Base-by-base conservation (phyloP, 352 stramenopile species). In the Phytophthora rubi region DNA sequence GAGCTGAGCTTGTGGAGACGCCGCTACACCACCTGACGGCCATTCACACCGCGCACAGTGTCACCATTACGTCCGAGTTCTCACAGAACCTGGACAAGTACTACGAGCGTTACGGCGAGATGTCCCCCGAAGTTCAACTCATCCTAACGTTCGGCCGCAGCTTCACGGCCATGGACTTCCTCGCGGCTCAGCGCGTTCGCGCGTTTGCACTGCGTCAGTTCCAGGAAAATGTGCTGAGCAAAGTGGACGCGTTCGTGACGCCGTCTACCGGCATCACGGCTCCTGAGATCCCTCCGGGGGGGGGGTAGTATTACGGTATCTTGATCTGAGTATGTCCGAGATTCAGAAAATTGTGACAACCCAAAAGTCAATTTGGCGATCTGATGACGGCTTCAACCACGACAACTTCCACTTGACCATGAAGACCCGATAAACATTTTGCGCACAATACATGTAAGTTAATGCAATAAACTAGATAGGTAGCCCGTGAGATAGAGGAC, bases 161-260 rank as follows among this genome's bases (percentile, higher is more conserved):
- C 44, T 86, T 88, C 28, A 89, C 81, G 2, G 79, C 85, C 9
- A 74, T 86, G 49, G 94, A 98, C 66, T 87, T 97, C 35, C 56
- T 98, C 16, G 79, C 90, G 2, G 91, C 89, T 18, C 90, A 98
- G 73, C 89, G 89, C 23, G 70, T 98, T 45, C 85, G 91, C 9
- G 82, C 81, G 15, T 98, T 91, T 56, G 91, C 89, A 1, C 71
- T 96, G 62, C 73, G 89, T 33, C 82, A 95, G 58, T 83, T 95
- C 21, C 74, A 85, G 30, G 78, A 88, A 28, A 76, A 90, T 2
- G 76, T 97, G 13, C 90, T 97, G 54, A 80, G 82, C 62, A 86
- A 94, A 55, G 80, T 97, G 55, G 90, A 98, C 72, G 87, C 90
- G n/a, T 95, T 98, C 52, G 73, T 97, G 57, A 92, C 85, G 13